Percentiles rank a stretch among this genome's conserved stretches.
Conservation (phyloP, 2,329 filamentous ascomycete species). For the Trichoderma sp. region DNA sequence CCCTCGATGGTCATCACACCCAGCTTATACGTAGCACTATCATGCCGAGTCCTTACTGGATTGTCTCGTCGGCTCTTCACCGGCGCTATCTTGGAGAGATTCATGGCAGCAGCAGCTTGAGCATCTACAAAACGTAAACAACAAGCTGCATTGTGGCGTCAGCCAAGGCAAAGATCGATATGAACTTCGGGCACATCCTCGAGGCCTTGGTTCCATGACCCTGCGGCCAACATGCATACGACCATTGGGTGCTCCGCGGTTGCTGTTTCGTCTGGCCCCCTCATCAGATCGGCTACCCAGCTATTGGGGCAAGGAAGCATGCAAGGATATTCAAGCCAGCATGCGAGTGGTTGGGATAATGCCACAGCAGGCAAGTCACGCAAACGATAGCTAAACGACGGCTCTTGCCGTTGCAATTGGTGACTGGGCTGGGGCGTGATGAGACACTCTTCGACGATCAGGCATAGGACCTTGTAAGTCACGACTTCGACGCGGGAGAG, state of each 20-base stretch:
- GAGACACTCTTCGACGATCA: not conserved
- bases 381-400: not conserved
- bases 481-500: not conserved
- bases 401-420: not conserved
- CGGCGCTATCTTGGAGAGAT: not conserved
- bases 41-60: not conserved
- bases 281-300: constrained; percentile 3
- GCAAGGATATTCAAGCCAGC: constrained; percentile 2
- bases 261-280: not conserved
- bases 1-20: not conserved
- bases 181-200: not conserved
- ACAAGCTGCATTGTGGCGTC: not conserved
- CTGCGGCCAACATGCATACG: constrained; percentile 1
- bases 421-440: not conserved
- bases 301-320: constrained; percentile 9
- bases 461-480: not conserved
- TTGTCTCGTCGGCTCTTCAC: not conserved
- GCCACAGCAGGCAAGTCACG: constrained; percentile 3
- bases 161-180: constrained; percentile 4
- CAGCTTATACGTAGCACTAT: not conserved
- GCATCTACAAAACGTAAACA: constrained; percentile 1
- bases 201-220: not conserved
- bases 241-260: not conserved
- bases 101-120: not conserved
- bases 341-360: constrained; percentile 3